Percentiles rank a stretch among this genome's conserved stretches.
phyloP scores from a whole-genome alignment of 2,329 filamentous ascomycete species.

The Beauveria caledonica region DNA sequence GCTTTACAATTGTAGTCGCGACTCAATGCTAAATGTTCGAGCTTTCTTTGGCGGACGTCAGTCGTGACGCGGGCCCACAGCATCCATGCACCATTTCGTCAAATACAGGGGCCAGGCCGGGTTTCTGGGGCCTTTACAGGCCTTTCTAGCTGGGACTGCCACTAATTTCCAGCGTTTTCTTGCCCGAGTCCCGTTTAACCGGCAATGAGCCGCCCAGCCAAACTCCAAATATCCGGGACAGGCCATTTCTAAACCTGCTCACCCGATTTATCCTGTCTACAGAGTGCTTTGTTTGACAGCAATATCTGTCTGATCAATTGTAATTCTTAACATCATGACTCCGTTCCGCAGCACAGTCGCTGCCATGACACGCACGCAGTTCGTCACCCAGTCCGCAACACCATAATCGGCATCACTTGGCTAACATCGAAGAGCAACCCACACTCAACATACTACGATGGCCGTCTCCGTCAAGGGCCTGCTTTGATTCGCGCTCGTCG shows the following conservation, averaged over 20 bases:
- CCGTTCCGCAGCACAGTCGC: neutral
- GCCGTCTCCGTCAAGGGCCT: constrained; percentile 73
- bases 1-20: constrained; percentile 2
- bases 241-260: neutral
- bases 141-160: neutral
- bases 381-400: neutral
- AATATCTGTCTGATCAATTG: neutral
- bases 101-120: neutral
- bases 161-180: neutral
- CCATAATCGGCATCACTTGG: neutral
- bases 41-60: constrained; percentile 8
- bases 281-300: neutral
- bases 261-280: neutral
- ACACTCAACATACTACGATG: constrained; percentile 79
- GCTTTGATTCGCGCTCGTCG: constrained; percentile 85
- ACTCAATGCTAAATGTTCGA: neutral
- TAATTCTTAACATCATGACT: neutral
- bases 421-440: constrained; percentile 28
- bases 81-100: neutral
- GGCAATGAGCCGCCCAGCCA: constrained; percentile 8
- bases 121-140: neutral
- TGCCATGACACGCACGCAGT: constrained; percentile 10
- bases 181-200: constrained; percentile 1
- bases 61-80: constrained; percentile 8
- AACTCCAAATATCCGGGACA: neutral